Base-by-base conservation (phyloP, 805 yeast species). In the Priceomyces melissophilus region DNA sequence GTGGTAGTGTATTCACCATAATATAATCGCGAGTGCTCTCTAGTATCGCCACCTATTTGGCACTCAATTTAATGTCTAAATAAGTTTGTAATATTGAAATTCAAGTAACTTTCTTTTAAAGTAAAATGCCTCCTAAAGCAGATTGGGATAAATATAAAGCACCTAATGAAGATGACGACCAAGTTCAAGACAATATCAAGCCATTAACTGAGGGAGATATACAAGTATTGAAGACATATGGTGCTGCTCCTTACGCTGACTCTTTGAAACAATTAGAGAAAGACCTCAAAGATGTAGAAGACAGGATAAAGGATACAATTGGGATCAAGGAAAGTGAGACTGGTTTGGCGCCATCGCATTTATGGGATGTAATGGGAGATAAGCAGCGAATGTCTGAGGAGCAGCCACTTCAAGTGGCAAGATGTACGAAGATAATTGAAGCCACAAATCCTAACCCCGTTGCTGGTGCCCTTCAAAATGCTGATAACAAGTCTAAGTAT, bases 331-430 rank as follows among this genome's bases (percentile, higher is more conserved):
- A 93, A 64, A 82, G 93, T 57, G 98, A 93, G 65, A 91, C 99
- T 1, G 99, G 99, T n/a, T 73, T 93, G 47, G 88, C 98, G 13
- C 90, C 96, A 38, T 96, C 97, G 5, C 95, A 87, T 58, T 69
- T 91, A 50, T 93, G 99, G 99, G 99, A 93, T 69, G 88, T 91
- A 36, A 80, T 82, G 75, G 98, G 97, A 20, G 99, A 93, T 67
- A 85, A 86, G 61, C 96, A 87, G 65, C 75, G 96, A 57, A 82
- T 90, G 82, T 76, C 83, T 45, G 91, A 84, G 61, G 98, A 93
- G 60, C 96, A 88, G 59, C 96, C 99, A 25, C 72, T 93, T 50
- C 99, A 93, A 66, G 99, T 95, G 35, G 99, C 99, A 12, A 78
- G 99, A 62, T 93, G 99, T 69, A 95, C 99, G 17, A 93, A 95